Base-by-base conservation (phyloP, 2,329 filamentous ascomycete genomes). In the Leptoxyphium fumago region DNA sequence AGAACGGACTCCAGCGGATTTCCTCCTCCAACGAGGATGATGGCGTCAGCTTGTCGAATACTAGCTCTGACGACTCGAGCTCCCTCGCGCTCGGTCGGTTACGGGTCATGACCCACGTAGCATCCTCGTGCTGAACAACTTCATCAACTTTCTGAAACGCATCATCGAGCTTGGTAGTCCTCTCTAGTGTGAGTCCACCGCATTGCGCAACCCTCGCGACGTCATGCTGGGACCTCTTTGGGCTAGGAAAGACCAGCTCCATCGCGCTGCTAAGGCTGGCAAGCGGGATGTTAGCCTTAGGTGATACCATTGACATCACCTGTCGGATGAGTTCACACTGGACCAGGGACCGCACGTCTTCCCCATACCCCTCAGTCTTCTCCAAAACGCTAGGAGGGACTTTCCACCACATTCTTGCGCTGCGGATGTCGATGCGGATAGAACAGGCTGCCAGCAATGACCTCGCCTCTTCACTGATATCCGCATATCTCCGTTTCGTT, bases 1-100 rank as follows among this genome's bases (percentile, higher is more conserved):
- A 58, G 57, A 62, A 71, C 10, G 39, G 42, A 14, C 45, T 51
- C 46, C 43, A 49, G 38, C 39, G 40, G 29, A 41, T 47, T 38
- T 17, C 28, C 2, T 10, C 29, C 34, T 10, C 29, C 6, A 30
- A 18, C 42, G 36, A 21, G 43, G 34, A 17, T 34, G 21, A 21
- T 36, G 34, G 17, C 8, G 29, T 15, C 14, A 15, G 7, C 21
- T 26, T 26, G 38, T 41, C 13, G 39, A 28, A 7, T 21, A 38
- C n/a, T 40, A 38, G 26, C 43, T 42, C 38, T 28, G 44, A 10
- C n/a, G 18, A 30, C 43, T 18, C 28, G 28, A 41, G 30, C 36
- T 43, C 21, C 13, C 17, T 11, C 29, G 41, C 14, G 18, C 18
- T 28, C n/a, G 2, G 38, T 40, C 21, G 14, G 32, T 13, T 15